Conservation (phyloP, 139 green algal species). For the Chlamydomonas asymmetrica region DNA sequence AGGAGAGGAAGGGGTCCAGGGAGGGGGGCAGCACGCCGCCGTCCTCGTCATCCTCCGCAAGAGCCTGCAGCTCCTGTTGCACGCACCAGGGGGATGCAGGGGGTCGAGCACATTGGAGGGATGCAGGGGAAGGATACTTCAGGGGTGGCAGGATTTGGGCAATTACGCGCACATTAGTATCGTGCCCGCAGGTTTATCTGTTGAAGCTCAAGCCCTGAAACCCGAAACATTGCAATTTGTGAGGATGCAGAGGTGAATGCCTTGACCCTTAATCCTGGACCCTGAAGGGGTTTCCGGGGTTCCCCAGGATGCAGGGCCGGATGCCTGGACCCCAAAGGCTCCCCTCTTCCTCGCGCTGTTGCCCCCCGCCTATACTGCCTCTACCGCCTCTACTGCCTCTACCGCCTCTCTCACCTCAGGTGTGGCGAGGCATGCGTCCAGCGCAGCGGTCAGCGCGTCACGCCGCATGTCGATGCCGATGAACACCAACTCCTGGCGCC, state of each 20-base stretch:
- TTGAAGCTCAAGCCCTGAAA: too few relatives aligned
- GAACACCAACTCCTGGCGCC: conserved; percentile 81
- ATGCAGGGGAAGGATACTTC: neutral
- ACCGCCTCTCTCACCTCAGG: conserved; percentile 19
- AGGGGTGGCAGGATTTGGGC: too few relatives aligned
- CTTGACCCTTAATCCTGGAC: too few relatives aligned
- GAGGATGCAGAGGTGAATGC: neutral
- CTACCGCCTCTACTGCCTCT: conserved; percentile 3
- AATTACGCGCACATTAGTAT: too few relatives aligned
- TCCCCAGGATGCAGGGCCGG: too few relatives aligned
- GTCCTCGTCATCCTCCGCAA: neutral
- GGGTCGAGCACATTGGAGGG: too few relatives aligned
- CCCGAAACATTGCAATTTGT: neutral
- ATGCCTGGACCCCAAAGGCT: too few relatives aligned
- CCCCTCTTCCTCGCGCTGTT: neutral
- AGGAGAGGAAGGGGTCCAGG: conserved; percentile 60
- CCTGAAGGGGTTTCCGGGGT: too few relatives aligned
- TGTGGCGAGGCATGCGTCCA: conserved; percentile 69
- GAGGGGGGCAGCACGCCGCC: neutral
- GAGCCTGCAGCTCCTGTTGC: too few relatives aligned
- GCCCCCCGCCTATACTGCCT: neutral
- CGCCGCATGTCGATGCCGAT: conserved; percentile 67
- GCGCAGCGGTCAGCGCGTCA: conserved; percentile 35
- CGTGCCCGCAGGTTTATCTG: too few relatives aligned
- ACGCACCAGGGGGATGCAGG: too few relatives aligned